Evolutionary conservation across 176 grass and related monocot genomes (phyloP).

Genomic region (Oryza officinalis): DNA sequence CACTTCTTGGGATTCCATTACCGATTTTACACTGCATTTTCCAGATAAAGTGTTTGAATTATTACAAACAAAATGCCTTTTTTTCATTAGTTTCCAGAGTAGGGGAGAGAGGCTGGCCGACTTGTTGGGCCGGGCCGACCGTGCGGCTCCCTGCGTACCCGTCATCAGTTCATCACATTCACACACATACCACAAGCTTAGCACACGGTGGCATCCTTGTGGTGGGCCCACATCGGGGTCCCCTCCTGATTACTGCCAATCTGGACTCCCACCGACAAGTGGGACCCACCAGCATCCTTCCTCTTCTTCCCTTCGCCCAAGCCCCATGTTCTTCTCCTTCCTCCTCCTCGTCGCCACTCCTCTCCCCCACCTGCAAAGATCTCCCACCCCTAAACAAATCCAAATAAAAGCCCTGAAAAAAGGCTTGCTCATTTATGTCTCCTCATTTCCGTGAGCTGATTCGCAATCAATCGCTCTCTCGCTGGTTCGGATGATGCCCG

Average conservation of each 20-base stretch:
- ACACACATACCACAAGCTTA: background rate
- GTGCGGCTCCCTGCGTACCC: background rate
- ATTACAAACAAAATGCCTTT: background rate
- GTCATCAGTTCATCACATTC: background rate
- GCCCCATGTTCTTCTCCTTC: conserved; percentile 1
- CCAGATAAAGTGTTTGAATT: background rate
- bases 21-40: background rate
- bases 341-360: background rate
- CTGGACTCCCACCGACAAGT: background rate
- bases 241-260: background rate
- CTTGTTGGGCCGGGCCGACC: background rate
- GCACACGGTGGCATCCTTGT: background rate
- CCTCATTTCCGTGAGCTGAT: conserved; percentile 3
- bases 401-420: conserved; percentile 35
- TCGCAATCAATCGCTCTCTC: conserved; percentile 28
- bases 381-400: conserved; percentile 21
- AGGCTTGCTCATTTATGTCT: background rate
- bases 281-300: background rate
- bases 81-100: too few relatives aligned
- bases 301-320: background rate
- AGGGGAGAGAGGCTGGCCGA: too few relatives aligned
- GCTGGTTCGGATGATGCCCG: conserved; percentile 23
- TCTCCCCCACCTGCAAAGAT: conserved; percentile 34
- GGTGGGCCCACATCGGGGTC: background rate
- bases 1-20: background rate